A percentile compares a stretch with the other conserved stretches of the same genome.
phyloP scores from a whole-genome alignment of 2,329 filamentous ascomycete species.

The Claviceps sp. region DNA sequence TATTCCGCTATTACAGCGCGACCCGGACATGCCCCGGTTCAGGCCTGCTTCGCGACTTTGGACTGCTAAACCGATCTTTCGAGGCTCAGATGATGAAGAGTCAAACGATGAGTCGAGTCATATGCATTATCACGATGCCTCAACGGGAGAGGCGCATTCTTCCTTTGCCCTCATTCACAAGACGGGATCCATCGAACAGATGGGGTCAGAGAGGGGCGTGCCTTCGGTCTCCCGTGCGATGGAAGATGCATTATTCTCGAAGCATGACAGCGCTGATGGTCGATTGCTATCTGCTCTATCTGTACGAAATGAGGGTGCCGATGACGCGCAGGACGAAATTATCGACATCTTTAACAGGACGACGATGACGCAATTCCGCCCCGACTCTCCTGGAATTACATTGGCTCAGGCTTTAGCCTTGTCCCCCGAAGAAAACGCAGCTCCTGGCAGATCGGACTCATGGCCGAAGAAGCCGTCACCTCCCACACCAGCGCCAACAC shows the following conservation, averaged over 20 bases:
- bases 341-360: slow-evolving; percentile 18
- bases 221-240: slow-evolving; percentile 10
- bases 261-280: slow-evolving; percentile 32
- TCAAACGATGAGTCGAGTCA: slow-evolving; percentile 13
- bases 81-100: slow-evolving; percentile 30
- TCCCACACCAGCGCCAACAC: slow-evolving; percentile 35
- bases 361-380: slow-evolving; percentile 7
- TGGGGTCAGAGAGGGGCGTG: slow-evolving; percentile 21
- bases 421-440: slow-evolving; percentile 3
- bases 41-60: slow-evolving; percentile 23
- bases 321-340: slow-evolving; percentile 24
- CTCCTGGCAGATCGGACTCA: neutral
- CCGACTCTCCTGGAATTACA: slow-evolving; percentile 34
- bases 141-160: slow-evolving; percentile 20
- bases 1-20: slow-evolving; percentile 62
- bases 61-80: slow-evolving; percentile 42
- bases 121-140: slow-evolving; percentile 2
- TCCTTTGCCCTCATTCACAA: slow-evolving; percentile 43
- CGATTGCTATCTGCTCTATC: neutral
- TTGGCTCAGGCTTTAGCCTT: slow-evolving; percentile 29
- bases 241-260: slow-evolving; percentile 31
- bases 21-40: slow-evolving; percentile 29
- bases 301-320: neutral
- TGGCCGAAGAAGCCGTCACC: slow-evolving; percentile 13
- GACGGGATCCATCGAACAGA: slow-evolving; percentile 37